Evolutionary conservation across 2,329 filamentous ascomycete genomes (phyloP).

Genomic region (Verticillium isaacii): DNA sequence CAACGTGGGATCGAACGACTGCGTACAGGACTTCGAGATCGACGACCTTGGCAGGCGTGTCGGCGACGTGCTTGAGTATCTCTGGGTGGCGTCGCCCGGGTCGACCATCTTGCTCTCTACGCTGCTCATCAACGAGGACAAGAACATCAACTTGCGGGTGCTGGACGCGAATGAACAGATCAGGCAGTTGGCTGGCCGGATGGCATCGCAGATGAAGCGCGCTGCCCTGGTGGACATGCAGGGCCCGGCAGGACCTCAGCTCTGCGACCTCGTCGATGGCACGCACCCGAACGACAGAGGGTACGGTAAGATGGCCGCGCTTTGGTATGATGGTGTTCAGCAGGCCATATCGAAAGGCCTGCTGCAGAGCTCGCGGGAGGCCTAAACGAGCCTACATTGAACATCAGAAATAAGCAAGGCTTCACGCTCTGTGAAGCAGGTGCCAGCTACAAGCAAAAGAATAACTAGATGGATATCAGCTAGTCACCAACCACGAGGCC

Average conservation of each 20-base stretch:
- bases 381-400: too few relatives aligned
- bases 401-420: too few relatives aligned
- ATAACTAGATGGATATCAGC: too few relatives aligned
- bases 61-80: conserved; percentile 19
- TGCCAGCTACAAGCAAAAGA: too few relatives aligned
- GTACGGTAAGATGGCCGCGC: conserved; percentile 28
- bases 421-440: too few relatives aligned
- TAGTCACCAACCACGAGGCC: too few relatives aligned
- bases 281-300: conserved; percentile 27
- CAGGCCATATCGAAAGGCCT: conserved; percentile 18
- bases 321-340: conserved; percentile 24
- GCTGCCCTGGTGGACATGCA: conserved; percentile 29
- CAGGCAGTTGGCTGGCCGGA: conserved; percentile 14
- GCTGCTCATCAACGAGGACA: conserved; percentile 21
- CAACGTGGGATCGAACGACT: conserved; percentile 36
- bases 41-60: conserved; percentile 21
- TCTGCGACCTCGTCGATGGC: conserved; percentile 24
- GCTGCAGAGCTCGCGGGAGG: conserved; percentile 8
- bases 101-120: conserved; percentile 29
- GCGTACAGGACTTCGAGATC: conserved; percentile 23
- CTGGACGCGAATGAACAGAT: conserved; percentile 22
- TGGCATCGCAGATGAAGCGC: conserved; percentile 15
- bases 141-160: conserved; percentile 16
- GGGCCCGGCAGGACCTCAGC: conserved; percentile 16
- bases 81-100: conserved; percentile 21